phyloP scores from a whole-genome alignment of 2,329 filamentous ascomycete genomes.

The Hansfordia pulvinata region DNA sequence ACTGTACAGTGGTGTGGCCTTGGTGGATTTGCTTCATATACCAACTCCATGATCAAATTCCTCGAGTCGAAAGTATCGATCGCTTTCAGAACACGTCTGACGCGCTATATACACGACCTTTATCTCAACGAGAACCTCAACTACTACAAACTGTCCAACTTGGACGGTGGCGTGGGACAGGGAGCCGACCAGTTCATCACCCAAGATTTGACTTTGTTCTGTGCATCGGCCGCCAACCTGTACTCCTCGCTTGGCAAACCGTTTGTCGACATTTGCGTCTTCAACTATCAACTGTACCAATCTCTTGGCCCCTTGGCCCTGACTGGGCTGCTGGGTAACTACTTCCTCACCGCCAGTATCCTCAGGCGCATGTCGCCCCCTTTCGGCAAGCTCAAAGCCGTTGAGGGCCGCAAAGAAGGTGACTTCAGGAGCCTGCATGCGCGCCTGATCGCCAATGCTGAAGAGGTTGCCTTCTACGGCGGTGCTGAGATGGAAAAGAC shows the following conservation, averaged over 20 bases:
- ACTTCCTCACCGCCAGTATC: conserved; percentile 85
- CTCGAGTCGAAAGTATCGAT: conserved; percentile 97
- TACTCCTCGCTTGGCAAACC: conserved; percentile 98
- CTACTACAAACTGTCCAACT: conserved; percentile 88
- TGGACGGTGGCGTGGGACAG: conserved; percentile 86
- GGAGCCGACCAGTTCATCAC: conserved; percentile 96
- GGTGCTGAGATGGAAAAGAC: conserved; percentile 91
- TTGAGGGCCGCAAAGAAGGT: conserved; percentile 88
- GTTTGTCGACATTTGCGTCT: conserved; percentile 90
- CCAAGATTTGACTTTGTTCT: conserved; percentile 91
- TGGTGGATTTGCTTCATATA: conserved; percentile 87
- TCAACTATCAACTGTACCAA: conserved; percentile 93
- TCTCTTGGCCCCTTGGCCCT: conserved; percentile 82
- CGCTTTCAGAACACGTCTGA: conserved; percentile 88
- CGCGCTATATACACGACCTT: conserved; percentile 91
- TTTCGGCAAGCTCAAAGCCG: conserved; percentile 92
- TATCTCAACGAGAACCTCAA: conserved; percentile 92
- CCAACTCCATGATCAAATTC: conserved; percentile 98
- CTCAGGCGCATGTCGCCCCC: conserved; percentile 81
- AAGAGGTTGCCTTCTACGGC: conserved; percentile 95
- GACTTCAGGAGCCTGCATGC: conserved; percentile 89
- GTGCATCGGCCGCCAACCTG: conserved; percentile 76
- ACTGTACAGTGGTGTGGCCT: conserved; percentile 67
- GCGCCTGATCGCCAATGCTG: conserved; percentile 86
- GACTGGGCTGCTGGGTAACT: conserved; percentile 77